Conservation (phyloP, 768 basidiomycete species). For the Trametes maxima region DNA sequence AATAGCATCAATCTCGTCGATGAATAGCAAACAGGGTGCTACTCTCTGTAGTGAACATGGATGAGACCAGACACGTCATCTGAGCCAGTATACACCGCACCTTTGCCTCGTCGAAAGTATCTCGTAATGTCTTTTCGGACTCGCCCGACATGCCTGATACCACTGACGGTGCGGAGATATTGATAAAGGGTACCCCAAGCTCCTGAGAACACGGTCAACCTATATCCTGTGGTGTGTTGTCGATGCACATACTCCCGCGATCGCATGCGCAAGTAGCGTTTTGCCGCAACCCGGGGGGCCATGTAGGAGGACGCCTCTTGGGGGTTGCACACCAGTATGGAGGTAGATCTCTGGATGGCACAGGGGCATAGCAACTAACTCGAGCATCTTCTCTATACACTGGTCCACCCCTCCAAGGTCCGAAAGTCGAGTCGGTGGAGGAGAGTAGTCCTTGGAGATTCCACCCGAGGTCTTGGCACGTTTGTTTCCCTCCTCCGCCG, state of each 20-base stretch:
- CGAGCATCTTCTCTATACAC: conserved; percentile 90
- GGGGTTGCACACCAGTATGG: conserved; percentile 90
- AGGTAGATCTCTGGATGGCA: conserved; percentile 95
- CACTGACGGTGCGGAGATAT: conserved; percentile 91
- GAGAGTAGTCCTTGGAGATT: conserved; percentile 64
- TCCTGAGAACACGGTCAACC: conserved; percentile 53
- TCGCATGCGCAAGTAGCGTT: conserved; percentile 90
- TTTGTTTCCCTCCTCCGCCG: conserved; percentile 58
- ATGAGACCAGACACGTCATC: background rate
- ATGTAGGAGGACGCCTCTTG: conserved; percentile 88
- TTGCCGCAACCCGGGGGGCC: conserved; percentile 98
- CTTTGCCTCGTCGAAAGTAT: conserved; percentile 97
- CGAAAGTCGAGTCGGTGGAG: conserved; percentile 75
- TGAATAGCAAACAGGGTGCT: conserved; percentile 92
- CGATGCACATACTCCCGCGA: conserved; percentile 76
- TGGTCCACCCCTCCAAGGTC: conserved; percentile 86
- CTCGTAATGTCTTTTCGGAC: conserved; percentile 93
- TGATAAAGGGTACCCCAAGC: conserved; percentile 90
- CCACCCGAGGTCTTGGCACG: conserved; percentile 50
- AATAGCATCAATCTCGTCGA: conserved; percentile 98
- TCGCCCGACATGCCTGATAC: conserved; percentile 99
- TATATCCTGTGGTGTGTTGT: background rate
- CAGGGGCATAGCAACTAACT: conserved; percentile 95
- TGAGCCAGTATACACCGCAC: conserved; percentile 42
- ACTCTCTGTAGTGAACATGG: conserved; percentile 55